Base-by-base conservation (phyloP, 306 rosid species). In the Aeschynomene evenia region DNA sequence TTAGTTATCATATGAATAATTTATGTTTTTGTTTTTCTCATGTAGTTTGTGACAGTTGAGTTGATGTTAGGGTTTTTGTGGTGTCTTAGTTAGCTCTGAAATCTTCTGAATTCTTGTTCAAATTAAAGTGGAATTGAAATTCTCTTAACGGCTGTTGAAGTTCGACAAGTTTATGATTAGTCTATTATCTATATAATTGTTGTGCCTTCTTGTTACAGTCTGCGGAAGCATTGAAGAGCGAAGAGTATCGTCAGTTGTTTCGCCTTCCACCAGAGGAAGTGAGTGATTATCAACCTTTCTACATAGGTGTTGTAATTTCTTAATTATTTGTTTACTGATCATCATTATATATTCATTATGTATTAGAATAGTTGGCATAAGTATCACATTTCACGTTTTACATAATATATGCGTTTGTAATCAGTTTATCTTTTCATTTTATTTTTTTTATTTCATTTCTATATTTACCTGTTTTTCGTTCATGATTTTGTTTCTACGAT, bases 171-270 rank as follows among this genome's bases (percentile, higher is more conserved):
- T 61, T 11, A 40, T 39, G 64, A 57, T 20, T 34, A 29, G 33
- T 9, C 11, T n/a, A n/a, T n/a, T n/a, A n/a, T n/a, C n/a, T 68
- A 1, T 69, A 45, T 42, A 20, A 11, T 23, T 28, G 50, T 14
- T 61, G 51, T 66, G 20, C 66, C 57, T 68, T 51, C 61, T 13
- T 2, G n/a, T 82, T 74, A 3, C 85, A 84, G 95, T 63, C 82
- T 68, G 75, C 79, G 4, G 77, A 81, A 1, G 16, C 33, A 23
- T 76, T 84, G 85, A 94, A 77, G 84, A 94, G 97, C 22, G 97
- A 94, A 83, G 99, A 94, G 79, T 94, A 94, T 71, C 90, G 97
- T 9, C 99, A 88, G 56, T 80, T 94, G 86, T 94, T 94, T 77
- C 97, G 89, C 26, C 99, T 94, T 80, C 96, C 96, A 7, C 73